phyloP scores from a whole-genome alignment of 768 basidiomycete species.

The Calocybe indica region DNA sequence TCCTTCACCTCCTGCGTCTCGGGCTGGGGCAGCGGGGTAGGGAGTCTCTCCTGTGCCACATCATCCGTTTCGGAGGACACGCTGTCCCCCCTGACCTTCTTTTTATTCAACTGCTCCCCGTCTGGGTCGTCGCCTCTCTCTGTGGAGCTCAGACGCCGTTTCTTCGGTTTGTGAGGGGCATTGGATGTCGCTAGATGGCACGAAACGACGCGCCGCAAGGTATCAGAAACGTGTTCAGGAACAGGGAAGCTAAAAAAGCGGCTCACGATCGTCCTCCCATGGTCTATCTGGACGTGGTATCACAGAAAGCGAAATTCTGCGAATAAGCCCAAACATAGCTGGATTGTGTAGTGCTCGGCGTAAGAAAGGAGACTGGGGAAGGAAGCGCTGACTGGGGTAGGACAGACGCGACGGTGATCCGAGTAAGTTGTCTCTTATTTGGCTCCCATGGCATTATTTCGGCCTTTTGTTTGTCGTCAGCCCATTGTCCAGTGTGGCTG shows the following conservation, averaged over 20 bases:
- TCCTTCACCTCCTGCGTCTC: constrained; percentile 57
- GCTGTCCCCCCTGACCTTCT: constrained; percentile 41
- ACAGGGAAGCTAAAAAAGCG: constrained; percentile 17
- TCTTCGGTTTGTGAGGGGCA: constrained; percentile 62
- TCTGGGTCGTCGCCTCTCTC: constrained; percentile 35
- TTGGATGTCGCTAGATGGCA: constrained; percentile 58
- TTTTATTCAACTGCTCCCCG: constrained; percentile 32
- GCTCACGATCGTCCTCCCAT: constrained; percentile 74
- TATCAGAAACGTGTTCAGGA: constrained; percentile 8
- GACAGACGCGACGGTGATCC: constrained; percentile 15
- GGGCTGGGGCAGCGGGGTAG: constrained; percentile 22
- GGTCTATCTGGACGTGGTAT: constrained; percentile 69
- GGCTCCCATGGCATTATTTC: background rate
- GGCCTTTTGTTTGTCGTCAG: background rate
- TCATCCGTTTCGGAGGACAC: constrained; percentile 18
- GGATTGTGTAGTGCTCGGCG: background rate
- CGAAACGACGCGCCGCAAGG: constrained; percentile 5
- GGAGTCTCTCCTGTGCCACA: constrained; percentile 6
- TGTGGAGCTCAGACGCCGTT: constrained; percentile 54
- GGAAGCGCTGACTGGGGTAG: constrained; percentile 6
- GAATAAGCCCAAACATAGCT: constrained; percentile 62
- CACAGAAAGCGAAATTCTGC: constrained; percentile 65
- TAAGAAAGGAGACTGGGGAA: background rate
- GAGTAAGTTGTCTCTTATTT: constrained; percentile 8
- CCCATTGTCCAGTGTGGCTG: background rate